A percentile compares a stretch with the other conserved stretches of the same genome.
Evolutionary conservation across 225 moss, liverwort and hornwort species (phyloP).

Genomic region (Physcomitrellopsis africana): DNA sequence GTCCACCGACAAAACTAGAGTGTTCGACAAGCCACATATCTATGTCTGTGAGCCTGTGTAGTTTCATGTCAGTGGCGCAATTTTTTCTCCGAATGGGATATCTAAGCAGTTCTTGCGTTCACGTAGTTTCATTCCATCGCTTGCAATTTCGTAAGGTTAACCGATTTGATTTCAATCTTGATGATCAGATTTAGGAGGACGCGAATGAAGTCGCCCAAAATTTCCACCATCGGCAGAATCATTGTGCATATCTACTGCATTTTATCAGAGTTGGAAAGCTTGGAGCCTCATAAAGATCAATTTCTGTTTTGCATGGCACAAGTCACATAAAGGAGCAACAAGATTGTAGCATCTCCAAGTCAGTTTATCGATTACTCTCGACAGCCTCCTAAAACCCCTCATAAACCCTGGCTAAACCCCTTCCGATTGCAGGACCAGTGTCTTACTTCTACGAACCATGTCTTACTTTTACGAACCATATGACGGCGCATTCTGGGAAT

Average conservation of each 20-base stretch:
- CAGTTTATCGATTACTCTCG: conserved; percentile 4
- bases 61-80: too few species aligned
- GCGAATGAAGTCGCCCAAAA: neutral
- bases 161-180: neutral
- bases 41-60: too few species aligned
- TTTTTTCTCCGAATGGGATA: neutral
- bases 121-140: neutral
- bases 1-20: neutral
- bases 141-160: conserved; percentile 14
- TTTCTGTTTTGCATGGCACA: neutral
- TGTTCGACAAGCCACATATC: too few species aligned
- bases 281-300: too few species aligned
- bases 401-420: conserved; percentile 23
- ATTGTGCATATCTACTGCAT: neutral
- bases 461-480: conserved; percentile 10
- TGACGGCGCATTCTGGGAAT: conserved; percentile 24
- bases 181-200: neutral
- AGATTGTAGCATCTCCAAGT: neutral
- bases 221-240: neutral
- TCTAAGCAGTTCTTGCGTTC: neutral
- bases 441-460: neutral
- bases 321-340: too few species aligned
- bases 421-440: neutral
- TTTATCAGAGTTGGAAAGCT: neutral
- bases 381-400: conserved; percentile 20